A percentile compares a stretch with the other conserved stretches of the same genome.
Evolutionary conservation across 2,329 filamentous ascomycete species (phyloP).

Genomic region (Colletotrichum lupini): DNA sequence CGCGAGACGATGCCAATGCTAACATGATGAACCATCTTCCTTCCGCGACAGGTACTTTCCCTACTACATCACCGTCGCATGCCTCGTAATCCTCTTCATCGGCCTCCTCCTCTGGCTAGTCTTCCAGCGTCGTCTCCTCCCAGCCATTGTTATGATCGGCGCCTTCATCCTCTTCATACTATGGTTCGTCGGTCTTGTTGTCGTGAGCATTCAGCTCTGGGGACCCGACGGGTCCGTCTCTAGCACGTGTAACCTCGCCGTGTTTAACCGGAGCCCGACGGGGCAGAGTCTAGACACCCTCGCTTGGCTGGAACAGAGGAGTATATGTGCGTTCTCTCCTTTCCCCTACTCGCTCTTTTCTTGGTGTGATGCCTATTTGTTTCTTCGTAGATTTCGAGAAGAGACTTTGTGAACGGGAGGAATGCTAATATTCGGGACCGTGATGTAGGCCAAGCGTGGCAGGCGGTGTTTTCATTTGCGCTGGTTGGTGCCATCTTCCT

Average conservation of each 20-base stretch:
- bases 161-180: constrained; percentile 74
- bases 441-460: constrained; percentile 68
- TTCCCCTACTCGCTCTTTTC: background rate
- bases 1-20: background rate
- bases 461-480: constrained; percentile 72
- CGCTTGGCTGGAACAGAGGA: constrained; percentile 72
- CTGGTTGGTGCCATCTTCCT: constrained; percentile 70
- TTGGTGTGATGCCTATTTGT: background rate
- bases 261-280: constrained; percentile 61
- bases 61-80: constrained; percentile 70
- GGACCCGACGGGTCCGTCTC: constrained; percentile 69
- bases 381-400: background rate
- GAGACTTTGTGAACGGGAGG: background rate
- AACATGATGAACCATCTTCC: background rate
- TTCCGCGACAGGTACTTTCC: constrained; percentile 68
- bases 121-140: constrained; percentile 68
- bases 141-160: constrained; percentile 71
- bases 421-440: background rate
- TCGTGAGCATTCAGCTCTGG: constrained; percentile 72
- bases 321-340: constrained; percentile 65
- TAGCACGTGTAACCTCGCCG: constrained; percentile 67
- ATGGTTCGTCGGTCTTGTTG: constrained; percentile 75
- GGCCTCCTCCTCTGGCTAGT: constrained; percentile 72
- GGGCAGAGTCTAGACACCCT: constrained; percentile 66
- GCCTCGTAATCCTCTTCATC: constrained; percentile 75